Conservation (phyloP, 1,139 yeast species). For the Zygoascus sp. region DNA sequence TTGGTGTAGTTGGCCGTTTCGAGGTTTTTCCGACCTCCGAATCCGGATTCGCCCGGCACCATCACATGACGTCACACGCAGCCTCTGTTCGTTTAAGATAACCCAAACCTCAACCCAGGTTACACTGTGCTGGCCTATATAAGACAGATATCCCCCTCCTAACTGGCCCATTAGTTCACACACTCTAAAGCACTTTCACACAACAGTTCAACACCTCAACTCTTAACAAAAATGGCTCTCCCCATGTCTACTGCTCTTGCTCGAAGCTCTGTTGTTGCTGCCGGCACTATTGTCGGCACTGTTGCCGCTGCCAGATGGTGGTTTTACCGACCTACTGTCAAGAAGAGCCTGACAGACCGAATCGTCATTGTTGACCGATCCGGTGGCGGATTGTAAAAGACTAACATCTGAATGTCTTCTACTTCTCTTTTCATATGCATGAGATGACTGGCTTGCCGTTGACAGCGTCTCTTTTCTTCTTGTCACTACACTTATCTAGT, state of each 20-base stretch:
- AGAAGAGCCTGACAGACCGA: conserved; percentile 23
- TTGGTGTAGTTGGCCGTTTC: background rate
- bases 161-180: background rate
- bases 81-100: background rate
- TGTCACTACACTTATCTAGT: background rate
- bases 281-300: conserved; percentile 23
- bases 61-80: conserved; percentile 1
- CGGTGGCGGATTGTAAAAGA: conserved; percentile 26
- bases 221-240: conserved; percentile 3
- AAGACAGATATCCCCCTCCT: too few species aligned
- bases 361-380: conserved; percentile 29
- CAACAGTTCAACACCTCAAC: background rate
- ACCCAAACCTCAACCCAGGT: background rate
- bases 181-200: background rate
- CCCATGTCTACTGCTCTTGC: conserved; percentile 6
- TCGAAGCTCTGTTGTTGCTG: conserved; percentile 22
- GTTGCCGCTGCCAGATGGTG: conserved; percentile 24
- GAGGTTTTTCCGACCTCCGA: background rate
- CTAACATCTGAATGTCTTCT: background rate
- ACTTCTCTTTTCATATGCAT: background rate
- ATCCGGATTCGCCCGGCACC: background rate
- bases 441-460: background rate
- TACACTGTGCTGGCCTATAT: background rate
- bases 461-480: background rate
- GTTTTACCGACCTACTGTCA: conserved; percentile 27